phyloP scores from a whole-genome alignment of 2,329 filamentous ascomycete species.

The Aspergillus costaricaensis region DNA sequence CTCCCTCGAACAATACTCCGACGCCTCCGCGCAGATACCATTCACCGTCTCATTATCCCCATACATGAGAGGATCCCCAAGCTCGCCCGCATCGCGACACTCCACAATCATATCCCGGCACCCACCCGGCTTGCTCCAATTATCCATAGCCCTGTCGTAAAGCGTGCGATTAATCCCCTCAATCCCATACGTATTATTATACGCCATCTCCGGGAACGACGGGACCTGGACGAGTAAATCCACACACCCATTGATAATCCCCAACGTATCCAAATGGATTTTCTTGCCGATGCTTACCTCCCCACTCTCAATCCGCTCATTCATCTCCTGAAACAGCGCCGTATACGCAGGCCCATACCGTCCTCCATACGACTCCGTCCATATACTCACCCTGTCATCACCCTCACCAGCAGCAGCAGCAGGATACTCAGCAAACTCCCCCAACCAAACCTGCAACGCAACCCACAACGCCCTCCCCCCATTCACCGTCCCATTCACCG shows the following conservation, averaged over 20 bases:
- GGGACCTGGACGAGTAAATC: constrained; percentile 53
- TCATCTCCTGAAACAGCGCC: constrained; percentile 46
- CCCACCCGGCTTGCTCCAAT: constrained; percentile 50
- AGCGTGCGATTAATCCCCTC: constrained; percentile 52
- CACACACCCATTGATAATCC: constrained; percentile 60
- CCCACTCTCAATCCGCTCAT: constrained; percentile 41
- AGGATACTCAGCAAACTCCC: constrained; percentile 64
- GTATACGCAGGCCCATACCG: constrained; percentile 47
- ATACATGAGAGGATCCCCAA: constrained; percentile 53
- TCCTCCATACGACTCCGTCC: constrained; percentile 51
- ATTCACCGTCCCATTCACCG: constrained; percentile 55
- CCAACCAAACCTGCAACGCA: constrained; percentile 61
- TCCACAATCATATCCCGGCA: constrained; percentile 56
- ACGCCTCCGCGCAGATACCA: constrained; percentile 47
- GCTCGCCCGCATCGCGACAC: constrained; percentile 51
- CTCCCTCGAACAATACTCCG: constrained; percentile 47
- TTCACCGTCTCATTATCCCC: constrained; percentile 51
- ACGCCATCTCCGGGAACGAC: constrained; percentile 54
- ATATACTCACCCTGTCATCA: constrained; percentile 52
- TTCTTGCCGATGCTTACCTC: constrained; percentile 24
- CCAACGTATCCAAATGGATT: constrained; percentile 55
- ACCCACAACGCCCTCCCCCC: constrained; percentile 60
- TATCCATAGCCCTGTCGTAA: constrained; percentile 49
- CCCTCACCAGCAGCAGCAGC: constrained; percentile 27
- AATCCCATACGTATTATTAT: constrained; percentile 63